A percentile compares a stretch with the other conserved stretches of the same genome.
These are phyloP conservation scores for Phytophthora multivora DNA, from an alignment of 352 stramenopile species.

Conservation along the genomic window DNA sequence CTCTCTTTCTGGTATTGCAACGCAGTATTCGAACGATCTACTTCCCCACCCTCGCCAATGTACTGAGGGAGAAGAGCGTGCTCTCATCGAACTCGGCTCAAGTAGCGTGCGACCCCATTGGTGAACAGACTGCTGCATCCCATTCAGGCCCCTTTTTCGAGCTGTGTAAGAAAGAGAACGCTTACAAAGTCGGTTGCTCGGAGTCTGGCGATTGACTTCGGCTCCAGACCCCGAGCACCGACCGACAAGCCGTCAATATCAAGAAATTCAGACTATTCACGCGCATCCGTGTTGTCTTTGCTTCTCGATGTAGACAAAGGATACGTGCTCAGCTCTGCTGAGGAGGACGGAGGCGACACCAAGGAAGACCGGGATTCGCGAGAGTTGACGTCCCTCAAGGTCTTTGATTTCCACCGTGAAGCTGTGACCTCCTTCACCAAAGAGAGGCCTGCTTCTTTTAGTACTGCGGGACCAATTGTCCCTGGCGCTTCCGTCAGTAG, in stretches of 20 bases:
- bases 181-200: conserved; percentile 35
- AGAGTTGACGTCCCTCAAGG: conserved; percentile 26
- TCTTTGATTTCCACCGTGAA: conserved; percentile 26
- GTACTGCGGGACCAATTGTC: conserved; percentile 12
- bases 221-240: conserved; percentile 10
- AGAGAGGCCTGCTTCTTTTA: conserved; percentile 25
- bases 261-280: conserved; percentile 31
- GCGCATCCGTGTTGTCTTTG: conserved; percentile 19
- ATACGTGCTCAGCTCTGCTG: conserved; percentile 57
- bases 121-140: conserved; percentile 9
- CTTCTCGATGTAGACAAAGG: conserved; percentile 35
- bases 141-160: conserved; percentile 27
- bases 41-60: conserved; percentile 68
- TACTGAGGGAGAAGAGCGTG: conserved; percentile 69
- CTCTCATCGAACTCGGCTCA: conserved; percentile 47
- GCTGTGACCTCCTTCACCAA: conserved; percentile 26
- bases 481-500: conserved; percentile 7
- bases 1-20: neutral
- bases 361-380: conserved; percentile 24
- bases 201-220: conserved; percentile 14
- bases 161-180: conserved; percentile 42
- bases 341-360: conserved; percentile 22
- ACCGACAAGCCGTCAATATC: conserved; percentile 29
- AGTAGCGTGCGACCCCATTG: conserved; percentile 41
- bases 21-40: conserved; percentile 61